Evolutionary conservation across 192 early-diverging fungal genomes (phyloP).

Genomic region (Coemansia brasiliensis): DNA sequence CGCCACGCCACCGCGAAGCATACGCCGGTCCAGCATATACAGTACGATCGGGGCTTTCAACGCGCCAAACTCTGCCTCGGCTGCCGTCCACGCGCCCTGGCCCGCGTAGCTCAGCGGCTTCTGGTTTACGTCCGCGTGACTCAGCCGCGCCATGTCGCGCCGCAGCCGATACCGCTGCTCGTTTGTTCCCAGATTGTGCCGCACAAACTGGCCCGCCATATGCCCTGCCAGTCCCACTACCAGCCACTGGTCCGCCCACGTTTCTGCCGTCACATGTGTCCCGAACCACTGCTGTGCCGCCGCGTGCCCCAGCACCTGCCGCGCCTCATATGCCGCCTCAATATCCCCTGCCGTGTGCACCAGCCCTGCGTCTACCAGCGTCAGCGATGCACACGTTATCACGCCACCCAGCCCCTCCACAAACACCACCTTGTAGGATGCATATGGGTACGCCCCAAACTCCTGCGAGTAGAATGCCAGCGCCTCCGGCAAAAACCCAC

Average conservation of each 20-base stretch:
- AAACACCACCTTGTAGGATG: constrained; percentile 86
- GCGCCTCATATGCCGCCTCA: constrained; percentile 86
- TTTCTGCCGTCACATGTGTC: constrained; percentile 69
- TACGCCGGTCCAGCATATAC: constrained; percentile 86
- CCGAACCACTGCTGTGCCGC: constrained; percentile 96
- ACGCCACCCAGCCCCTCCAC: constrained; percentile 71
- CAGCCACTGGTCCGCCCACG: constrained; percentile 88
- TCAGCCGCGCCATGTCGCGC: constrained; percentile 82
- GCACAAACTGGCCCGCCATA: constrained; percentile 71
- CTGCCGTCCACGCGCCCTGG: constrained; percentile 57
- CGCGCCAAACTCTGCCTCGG: constrained; percentile 72
- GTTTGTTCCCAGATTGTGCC: constrained; percentile 81
- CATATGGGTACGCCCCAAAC: constrained; percentile 85
- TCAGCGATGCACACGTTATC: constrained; percentile 76
- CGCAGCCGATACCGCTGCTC: constrained; percentile 81
- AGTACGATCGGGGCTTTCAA: constrained; percentile 88
- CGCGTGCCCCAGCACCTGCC: constrained; percentile 65
- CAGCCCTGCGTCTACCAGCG: constrained; percentile 67
- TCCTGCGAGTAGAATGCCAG: constrained; percentile 86
- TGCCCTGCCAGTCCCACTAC: constrained; percentile 78
- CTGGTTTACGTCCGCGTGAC: constrained; percentile 82
- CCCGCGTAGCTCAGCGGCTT: constrained; percentile 76
- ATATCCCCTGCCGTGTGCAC: constrained; percentile 74
- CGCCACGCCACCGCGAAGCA: constrained; percentile 73
- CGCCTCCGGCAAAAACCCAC: constrained; percentile 59